Conservation (phyloP, 768 basidiomycete species). For the Lentinula detonsa region DNA sequence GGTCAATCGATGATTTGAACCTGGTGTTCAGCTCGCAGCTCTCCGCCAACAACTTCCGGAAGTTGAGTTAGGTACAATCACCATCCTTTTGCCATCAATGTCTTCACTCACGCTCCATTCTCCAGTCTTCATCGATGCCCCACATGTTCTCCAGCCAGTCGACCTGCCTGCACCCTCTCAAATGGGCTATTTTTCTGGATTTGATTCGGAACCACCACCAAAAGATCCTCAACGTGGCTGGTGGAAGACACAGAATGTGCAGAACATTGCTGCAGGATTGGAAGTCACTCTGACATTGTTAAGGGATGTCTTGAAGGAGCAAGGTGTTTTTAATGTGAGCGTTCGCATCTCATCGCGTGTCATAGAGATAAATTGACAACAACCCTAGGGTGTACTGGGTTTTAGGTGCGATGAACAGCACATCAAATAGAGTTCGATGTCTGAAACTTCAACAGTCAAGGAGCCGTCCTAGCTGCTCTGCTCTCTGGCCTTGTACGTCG, state of each 20-base stretch:
- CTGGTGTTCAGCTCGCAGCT: not conserved
- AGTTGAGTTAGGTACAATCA: not conserved
- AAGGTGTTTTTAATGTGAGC: constrained; percentile 61
- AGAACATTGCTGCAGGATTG: constrained; percentile 47
- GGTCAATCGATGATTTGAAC: not conserved
- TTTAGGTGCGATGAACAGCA: constrained; percentile 48
- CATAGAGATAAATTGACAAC: not conserved
- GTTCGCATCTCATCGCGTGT: constrained; percentile 7
- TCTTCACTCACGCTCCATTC: not conserved
- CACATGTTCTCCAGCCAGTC: constrained; percentile 57
- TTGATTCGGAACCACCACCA: constrained; percentile 41
- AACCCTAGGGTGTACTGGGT: constrained; percentile 64
- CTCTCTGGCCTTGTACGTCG: constrained; percentile 55
- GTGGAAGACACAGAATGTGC: constrained; percentile 57
- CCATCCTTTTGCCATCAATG: not conserved
- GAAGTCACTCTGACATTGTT: constrained; percentile 50
- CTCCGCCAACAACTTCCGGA: not conserved
- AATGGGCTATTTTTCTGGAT: constrained; percentile 31
- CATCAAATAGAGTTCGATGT: not conserved
- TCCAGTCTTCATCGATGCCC: constrained; percentile 71
- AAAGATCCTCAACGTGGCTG: constrained; percentile 52
- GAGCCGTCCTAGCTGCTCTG: constrained; percentile 69
- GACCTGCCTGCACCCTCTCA: constrained; percentile 34
- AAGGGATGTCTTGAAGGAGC: constrained; percentile 48
- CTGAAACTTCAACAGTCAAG: constrained; percentile 44